Conservation (phyloP, 2,329 filamentous ascomycete genomes). For the Coleophoma crateriformis region DNA sequence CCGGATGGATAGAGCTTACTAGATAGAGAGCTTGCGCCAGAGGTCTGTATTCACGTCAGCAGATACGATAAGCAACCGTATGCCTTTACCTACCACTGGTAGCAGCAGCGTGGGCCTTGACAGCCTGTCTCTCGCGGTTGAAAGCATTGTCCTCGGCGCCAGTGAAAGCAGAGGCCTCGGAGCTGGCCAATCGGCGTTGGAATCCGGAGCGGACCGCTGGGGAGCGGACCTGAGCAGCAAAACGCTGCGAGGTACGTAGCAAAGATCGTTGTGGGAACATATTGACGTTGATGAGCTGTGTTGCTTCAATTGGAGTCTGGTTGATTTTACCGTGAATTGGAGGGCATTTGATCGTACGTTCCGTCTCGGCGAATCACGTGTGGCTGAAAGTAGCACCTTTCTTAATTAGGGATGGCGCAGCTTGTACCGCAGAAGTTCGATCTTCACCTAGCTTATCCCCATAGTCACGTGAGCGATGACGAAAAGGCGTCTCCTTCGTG, state of each 20-base stretch:
- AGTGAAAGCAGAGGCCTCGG: conserved; percentile 46
- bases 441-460: no score
- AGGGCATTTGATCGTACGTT: conserved; percentile 4
- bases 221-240: conserved; percentile 51
- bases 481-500: no score
- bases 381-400: no score
- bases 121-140: conserved; percentile 83
- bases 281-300: conserved; percentile 23
- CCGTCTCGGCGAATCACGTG: background rate
- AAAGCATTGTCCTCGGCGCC: conserved; percentile 80
- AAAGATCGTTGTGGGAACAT: conserved; percentile 63
- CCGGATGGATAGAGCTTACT: conserved; percentile 55
- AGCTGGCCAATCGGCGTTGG: conserved; percentile 69
- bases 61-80: background rate
- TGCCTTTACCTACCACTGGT: conserved; percentile 65
- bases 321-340: background rate
- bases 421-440: no score
- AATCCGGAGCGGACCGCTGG: conserved; percentile 47
- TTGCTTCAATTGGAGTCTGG: conserved; percentile 16
- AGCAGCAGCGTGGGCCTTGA: conserved; percentile 82
- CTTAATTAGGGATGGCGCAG: no score
- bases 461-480: no score
- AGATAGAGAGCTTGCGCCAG: conserved; percentile 94
- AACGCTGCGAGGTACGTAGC: conserved; percentile 58
- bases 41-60: conserved; percentile 57